Conservation (phyloP, 1,284 basidiomycete genomes). For the Cutaneotrichosporon cutaneum region DNA sequence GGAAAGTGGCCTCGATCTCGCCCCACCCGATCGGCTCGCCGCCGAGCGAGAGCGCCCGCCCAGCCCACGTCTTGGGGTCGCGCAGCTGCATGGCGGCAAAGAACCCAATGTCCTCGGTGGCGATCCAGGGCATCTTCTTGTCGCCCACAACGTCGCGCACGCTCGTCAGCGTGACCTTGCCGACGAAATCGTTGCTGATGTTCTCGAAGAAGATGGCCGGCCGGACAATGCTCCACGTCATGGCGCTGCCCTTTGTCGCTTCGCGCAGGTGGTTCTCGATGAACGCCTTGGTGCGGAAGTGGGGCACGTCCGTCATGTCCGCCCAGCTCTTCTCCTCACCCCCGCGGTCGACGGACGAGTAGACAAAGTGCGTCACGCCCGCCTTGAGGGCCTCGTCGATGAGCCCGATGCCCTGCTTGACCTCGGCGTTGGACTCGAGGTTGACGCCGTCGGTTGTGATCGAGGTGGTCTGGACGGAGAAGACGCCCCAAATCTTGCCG, state of each 20-base stretch:
- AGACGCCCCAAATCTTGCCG: slow-evolving; percentile 33
- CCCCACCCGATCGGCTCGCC: slow-evolving; percentile 28
- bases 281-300: slow-evolving; percentile 23
- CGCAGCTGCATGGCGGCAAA: slow-evolving; percentile 29
- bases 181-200: slow-evolving; percentile 19
- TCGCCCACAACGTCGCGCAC: slow-evolving; percentile 24
- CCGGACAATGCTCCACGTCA: slow-evolving; percentile 22
- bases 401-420: slow-evolving; percentile 32
- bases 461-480: slow-evolving; percentile 26
- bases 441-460: slow-evolving; percentile 2
- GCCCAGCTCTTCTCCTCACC: slow-evolving; percentile 24
- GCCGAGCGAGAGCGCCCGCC: slow-evolving; percentile 27
- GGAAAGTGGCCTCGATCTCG: slow-evolving; percentile 24
- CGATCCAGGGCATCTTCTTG: slow-evolving; percentile 31
- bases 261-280: slow-evolving; percentile 23
- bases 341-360: slow-evolving; percentile 43
- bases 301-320: slow-evolving; percentile 21
- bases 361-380: slow-evolving; percentile 54
- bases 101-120: slow-evolving; percentile 28
- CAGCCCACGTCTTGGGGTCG: slow-evolving; percentile 12
- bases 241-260: neutral
- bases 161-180: slow-evolving; percentile 25
- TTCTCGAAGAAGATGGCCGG: slow-evolving; percentile 26
- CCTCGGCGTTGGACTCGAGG: slow-evolving; percentile 12
- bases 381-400: slow-evolving; percentile 51